phyloP scores from a whole-genome alignment of 805 yeast species.

The Suhomyces sp. region DNA sequence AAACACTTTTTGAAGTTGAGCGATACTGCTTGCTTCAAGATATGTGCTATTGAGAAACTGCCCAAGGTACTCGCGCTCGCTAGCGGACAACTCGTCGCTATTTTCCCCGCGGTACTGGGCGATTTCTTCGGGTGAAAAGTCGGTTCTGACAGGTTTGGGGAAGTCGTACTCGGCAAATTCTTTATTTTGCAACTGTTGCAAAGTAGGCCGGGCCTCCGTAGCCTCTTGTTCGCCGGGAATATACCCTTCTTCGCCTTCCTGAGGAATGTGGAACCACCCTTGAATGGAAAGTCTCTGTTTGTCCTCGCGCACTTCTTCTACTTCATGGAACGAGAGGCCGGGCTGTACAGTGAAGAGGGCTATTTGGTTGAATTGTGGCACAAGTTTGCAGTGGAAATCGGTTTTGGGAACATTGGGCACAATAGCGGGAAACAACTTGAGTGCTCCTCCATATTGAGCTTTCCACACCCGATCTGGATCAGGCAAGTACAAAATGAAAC shows the following conservation, averaged over 20 bases:
- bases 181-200: constrained; percentile 74
- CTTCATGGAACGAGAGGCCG: constrained; percentile 95
- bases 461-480: constrained; percentile 91
- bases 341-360: constrained; percentile 96
- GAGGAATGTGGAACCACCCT: constrained; percentile 99
- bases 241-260: constrained; percentile 83
- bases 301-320: constrained; percentile 92
- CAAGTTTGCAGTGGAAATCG: constrained; percentile 64
- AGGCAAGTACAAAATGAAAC: constrained; percentile 88
- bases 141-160: constrained; percentile 60
- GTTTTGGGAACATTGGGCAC: constrained; percentile 87
- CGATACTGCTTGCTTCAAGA: constrained; percentile 27
- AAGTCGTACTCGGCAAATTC: constrained; percentile 77
- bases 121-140: constrained; percentile 39
- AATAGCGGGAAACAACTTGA: constrained; percentile 81
- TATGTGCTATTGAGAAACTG: constrained; percentile 57
- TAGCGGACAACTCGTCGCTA: constrained; percentile 14
- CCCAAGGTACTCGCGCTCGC: constrained; percentile 50
- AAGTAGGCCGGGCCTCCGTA: constrained; percentile 70
- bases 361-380: constrained; percentile 94
- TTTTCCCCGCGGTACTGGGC: constrained; percentile 23
- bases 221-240: constrained; percentile 78
- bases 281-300: constrained; percentile 89
- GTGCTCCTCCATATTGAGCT: constrained; percentile 88
- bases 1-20: constrained; percentile 50